Percentiles rank a stretch among this genome's conserved stretches.
Conservation (phyloP, 148 eudicot species). For the Rheum nobile region DNA sequence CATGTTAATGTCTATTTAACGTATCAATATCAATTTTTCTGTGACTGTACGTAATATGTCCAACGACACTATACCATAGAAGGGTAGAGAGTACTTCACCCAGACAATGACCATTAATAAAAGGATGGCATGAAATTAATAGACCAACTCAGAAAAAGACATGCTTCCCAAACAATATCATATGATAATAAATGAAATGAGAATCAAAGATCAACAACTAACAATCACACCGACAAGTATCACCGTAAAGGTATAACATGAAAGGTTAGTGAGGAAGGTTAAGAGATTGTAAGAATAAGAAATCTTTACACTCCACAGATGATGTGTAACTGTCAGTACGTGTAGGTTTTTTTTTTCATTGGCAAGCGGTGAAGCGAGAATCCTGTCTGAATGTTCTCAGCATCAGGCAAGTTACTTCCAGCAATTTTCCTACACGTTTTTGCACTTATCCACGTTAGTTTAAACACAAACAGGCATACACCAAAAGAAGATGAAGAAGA, state of each 20-base stretch:
- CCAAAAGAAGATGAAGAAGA: not conserved
- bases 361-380: constrained; percentile 5
- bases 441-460: not conserved
- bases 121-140: not conserved
- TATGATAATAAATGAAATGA: not conserved
- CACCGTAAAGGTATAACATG: not conserved
- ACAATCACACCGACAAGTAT: not conserved
- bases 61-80: not conserved
- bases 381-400: constrained; percentile 4
- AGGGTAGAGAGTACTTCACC: not conserved
- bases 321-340: not conserved
- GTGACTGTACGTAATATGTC: not conserved
- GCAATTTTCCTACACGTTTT: constrained; percentile 9
- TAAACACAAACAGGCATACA: not conserved
- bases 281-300: not conserved
- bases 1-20: not conserved
- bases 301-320: not conserved
- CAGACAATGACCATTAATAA: not conserved
- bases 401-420: constrained; percentile 12
- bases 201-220: not conserved
- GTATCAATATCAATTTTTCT: not conserved
- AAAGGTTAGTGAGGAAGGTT: not conserved
- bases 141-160: not conserved
- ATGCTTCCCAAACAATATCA: not conserved
- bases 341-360: not conserved